phyloP scores from a whole-genome alignment of 257 asterid genomes.

The Misopates orontium region DNA sequence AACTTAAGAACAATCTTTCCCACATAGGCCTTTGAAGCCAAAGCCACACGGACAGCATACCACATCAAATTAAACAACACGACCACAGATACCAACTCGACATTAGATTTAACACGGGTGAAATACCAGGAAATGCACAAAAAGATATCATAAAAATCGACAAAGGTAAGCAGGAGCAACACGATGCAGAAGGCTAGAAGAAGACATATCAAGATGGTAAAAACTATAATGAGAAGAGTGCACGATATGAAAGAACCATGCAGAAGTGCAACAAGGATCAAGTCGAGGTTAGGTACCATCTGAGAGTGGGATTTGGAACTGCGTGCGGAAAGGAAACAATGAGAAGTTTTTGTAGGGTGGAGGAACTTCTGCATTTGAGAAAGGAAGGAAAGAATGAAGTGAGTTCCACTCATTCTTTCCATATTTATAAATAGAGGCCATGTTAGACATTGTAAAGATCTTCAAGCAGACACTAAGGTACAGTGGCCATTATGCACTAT shows the following conservation, averaged over 20 bases:
- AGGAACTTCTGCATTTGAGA: conserved; percentile 14
- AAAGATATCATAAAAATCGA: conserved; percentile 18
- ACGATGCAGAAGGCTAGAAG: conserved; percentile 23
- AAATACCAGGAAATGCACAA: conserved; percentile 18
- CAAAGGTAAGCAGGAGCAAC: conserved; percentile 25
- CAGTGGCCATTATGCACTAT: too few relatives aligned
- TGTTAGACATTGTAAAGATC: too few relatives aligned
- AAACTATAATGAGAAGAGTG: conserved; percentile 28
- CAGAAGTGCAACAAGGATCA: conserved; percentile 39
- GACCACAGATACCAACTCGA: conserved; percentile 33
- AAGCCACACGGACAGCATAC: conserved; percentile 14
- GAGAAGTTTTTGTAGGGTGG: conserved; percentile 3
- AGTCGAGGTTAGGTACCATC: conserved; percentile 35
- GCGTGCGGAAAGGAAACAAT: background rate
- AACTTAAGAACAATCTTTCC: background rate
- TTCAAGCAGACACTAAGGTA: too few relatives aligned
- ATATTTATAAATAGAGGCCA: too few relatives aligned
- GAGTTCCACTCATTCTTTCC: conserved; percentile 32
- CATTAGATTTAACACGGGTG: conserved; percentile 17
- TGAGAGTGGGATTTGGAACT: background rate
- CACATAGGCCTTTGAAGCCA: conserved; percentile 22
- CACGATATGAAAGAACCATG: conserved; percentile 35
- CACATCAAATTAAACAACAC: conserved; percentile 14
- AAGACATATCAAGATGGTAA: conserved; percentile 27
- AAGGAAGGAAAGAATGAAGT: conserved; percentile 41